Conservation (phyloP, 2,329 filamentous ascomycete species). For the Cytospora mali region DNA sequence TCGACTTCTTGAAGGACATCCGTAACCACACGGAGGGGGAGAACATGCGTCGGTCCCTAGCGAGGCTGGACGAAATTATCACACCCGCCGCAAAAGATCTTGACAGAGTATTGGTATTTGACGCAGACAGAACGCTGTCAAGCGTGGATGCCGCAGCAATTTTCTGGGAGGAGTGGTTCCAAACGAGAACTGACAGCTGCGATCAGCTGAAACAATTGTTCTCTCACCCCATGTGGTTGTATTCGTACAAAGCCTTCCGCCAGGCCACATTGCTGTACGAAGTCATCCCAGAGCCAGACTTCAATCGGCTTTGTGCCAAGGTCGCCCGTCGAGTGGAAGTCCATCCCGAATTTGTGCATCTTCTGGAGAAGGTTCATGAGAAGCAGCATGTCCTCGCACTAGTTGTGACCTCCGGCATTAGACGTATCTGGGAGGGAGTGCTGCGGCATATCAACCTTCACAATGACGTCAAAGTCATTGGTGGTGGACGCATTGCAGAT, state of each 20-base stretch:
- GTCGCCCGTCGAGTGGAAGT: slow-evolving; percentile 47
- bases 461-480: slow-evolving; percentile 52
- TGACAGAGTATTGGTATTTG: slow-evolving; percentile 56
- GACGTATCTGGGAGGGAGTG: slow-evolving; percentile 57
- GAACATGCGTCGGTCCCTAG: slow-evolving; percentile 41
- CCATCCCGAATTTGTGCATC: slow-evolving; percentile 48
- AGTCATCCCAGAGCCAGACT: slow-evolving; percentile 44
- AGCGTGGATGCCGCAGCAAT: slow-evolving; percentile 51
- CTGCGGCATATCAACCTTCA: slow-evolving; percentile 47
- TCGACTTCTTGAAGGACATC: slow-evolving; percentile 42
- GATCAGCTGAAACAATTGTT: slow-evolving; percentile 50
- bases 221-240: slow-evolving; percentile 43
- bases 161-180: slow-evolving; percentile 54
- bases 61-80: slow-evolving; percentile 40
- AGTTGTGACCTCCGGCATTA: slow-evolving; percentile 58
- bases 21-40: slow-evolving; percentile 39
- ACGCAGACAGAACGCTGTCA: slow-evolving; percentile 60
- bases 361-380: slow-evolving; percentile 43
- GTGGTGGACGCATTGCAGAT: slow-evolving; percentile 50
- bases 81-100: slow-evolving; percentile 28
- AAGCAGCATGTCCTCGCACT: slow-evolving; percentile 47
- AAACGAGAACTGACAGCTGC: slow-evolving; percentile 1
- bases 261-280: slow-evolving; percentile 58
- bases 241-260: slow-evolving; percentile 57
- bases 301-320: slow-evolving; percentile 47